Conservation (phyloP, 2,329 filamentous ascomycete genomes). For the Beauveria sp. region DNA sequence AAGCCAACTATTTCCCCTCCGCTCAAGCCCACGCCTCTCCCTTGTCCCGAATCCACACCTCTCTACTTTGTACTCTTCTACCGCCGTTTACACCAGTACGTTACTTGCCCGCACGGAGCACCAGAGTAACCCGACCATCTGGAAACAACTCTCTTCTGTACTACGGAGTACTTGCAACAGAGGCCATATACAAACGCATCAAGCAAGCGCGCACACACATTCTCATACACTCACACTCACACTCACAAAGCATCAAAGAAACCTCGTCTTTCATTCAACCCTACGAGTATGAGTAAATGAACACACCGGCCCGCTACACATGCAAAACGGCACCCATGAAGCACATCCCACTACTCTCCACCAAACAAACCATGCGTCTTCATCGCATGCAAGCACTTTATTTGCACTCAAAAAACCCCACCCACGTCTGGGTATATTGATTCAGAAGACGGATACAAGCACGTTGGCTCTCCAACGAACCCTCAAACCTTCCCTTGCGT, state of each 20-base stretch:
- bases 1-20: background rate
- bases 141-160: background rate
- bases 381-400: conserved; percentile 11
- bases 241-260: background rate
- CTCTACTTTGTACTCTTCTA: too few relatives aligned
- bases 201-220: background rate
- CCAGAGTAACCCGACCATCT: background rate
- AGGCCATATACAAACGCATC: background rate
- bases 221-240: too few relatives aligned
- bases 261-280: background rate
- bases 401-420: background rate
- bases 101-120: background rate
- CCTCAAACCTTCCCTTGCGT: background rate
- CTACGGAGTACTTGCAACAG: background rate
- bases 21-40: background rate
- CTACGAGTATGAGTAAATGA: background rate
- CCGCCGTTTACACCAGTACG: too few relatives aligned
- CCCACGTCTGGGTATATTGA: background rate
- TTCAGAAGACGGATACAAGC: background rate
- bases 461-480: background rate
- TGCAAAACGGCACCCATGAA: background rate
- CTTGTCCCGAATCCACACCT: background rate
- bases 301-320: background rate
- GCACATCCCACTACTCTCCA: background rate
- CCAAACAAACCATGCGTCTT: background rate